Conservation (phyloP, 2,329 filamentous ascomycete genomes). For the Fusarium albosuccineum region DNA sequence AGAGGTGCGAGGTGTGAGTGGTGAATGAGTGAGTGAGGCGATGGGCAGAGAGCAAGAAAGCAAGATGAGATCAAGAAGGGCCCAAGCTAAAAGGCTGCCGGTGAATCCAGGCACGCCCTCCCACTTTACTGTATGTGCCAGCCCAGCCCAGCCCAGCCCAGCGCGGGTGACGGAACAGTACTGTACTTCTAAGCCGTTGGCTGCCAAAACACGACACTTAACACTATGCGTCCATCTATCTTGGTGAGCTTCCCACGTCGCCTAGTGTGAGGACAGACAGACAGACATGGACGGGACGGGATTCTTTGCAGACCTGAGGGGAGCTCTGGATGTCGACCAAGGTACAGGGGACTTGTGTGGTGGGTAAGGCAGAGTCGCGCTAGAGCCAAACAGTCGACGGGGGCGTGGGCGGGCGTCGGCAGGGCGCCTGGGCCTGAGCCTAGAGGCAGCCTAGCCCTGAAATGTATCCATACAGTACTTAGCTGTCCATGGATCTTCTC, state of each 20-base stretch:
- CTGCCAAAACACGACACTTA: too few relatives aligned
- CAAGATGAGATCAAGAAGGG: slow-evolving; percentile 14
- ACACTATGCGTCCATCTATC: too few relatives aligned
- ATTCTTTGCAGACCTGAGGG: not conserved
- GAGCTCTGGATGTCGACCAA: slow-evolving; percentile 26
- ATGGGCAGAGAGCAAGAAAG: slow-evolving; percentile 7
- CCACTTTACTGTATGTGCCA: not conserved
- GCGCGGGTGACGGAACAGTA: too few relatives aligned
- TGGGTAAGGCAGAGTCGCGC: slow-evolving; percentile 38
- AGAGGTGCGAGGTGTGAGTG: not conserved
- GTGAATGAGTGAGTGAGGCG: slow-evolving; percentile 19
- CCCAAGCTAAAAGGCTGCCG: not conserved
- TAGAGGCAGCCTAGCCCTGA: slow-evolving; percentile 37
- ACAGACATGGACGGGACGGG: too few relatives aligned
- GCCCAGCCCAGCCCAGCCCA: not conserved
- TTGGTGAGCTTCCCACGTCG: too few relatives aligned
- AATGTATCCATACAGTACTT: slow-evolving; percentile 15
- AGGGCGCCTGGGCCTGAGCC: slow-evolving; percentile 41
- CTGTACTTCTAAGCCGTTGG: too few relatives aligned
- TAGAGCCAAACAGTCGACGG: slow-evolving; percentile 34
- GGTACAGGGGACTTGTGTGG: slow-evolving; percentile 33
- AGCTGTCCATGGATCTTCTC: slow-evolving; percentile 21
- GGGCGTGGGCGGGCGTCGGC: slow-evolving; percentile 40
- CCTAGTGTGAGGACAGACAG: too few relatives aligned
- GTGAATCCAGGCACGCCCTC: slow-evolving; percentile 34